phyloP scores from a whole-genome alignment of 257 asterid species.

The Mitragyna speciosa region DNA sequence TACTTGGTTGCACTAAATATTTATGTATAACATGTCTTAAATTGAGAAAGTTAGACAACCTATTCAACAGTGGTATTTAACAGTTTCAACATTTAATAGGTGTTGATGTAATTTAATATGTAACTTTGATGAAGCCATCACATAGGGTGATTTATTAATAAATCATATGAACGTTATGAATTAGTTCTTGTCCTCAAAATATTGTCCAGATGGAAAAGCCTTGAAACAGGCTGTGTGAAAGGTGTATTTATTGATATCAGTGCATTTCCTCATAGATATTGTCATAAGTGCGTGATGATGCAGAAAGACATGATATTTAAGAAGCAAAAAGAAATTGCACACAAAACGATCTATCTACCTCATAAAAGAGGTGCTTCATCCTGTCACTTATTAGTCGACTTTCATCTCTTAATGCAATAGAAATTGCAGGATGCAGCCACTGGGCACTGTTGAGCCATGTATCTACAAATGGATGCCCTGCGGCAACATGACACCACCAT shows the following conservation, averaged over 20 bases:
- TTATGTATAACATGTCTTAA: too few species aligned
- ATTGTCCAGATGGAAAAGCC: too few species aligned
- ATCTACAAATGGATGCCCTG: constrained; percentile 69
- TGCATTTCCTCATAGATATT: neutral
- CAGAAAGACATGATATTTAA: neutral
- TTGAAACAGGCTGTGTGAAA: neutral
- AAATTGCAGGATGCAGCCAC: constrained; percentile 96
- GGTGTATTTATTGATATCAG: too few species aligned
- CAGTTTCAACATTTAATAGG: too few species aligned
- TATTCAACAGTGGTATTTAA: too few species aligned
- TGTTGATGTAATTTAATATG: too few species aligned
- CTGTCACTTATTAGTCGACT: constrained; percentile 85
- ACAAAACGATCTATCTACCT: constrained; percentile 42
- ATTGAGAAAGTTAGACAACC: too few species aligned
- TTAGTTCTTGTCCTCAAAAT: too few species aligned
- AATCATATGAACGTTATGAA: too few species aligned
- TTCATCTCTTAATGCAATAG: constrained; percentile 84
- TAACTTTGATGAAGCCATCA: too few species aligned
- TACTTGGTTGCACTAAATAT: too few species aligned
- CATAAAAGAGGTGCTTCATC: constrained; percentile 90
- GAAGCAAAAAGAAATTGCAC: constrained; percentile 19
- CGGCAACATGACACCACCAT: constrained; percentile 98
- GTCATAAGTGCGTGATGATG: neutral
- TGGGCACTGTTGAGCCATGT: constrained; percentile 77
- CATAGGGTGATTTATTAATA: too few species aligned